Conservation (phyloP, 2,329 filamentous ascomycete species). For the Capronia epimyces region DNA sequence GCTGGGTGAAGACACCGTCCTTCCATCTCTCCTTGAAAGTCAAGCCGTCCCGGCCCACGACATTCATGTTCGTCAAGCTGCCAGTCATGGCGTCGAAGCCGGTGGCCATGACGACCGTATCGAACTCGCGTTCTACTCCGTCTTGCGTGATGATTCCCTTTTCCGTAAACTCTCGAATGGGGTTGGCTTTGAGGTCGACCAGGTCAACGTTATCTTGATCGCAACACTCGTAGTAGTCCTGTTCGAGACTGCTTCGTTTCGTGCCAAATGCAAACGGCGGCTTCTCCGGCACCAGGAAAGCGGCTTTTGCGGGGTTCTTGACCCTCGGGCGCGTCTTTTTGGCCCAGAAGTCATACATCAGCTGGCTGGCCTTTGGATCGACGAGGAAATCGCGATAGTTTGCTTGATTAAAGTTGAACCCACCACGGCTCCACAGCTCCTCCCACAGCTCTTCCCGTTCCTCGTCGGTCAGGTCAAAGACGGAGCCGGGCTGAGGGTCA, state of each 20-base stretch:
- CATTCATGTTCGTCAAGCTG: slow-evolving; percentile 37
- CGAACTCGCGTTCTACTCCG: slow-evolving; percentile 31
- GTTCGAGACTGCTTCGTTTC: slow-evolving; percentile 48
- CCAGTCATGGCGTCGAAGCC: slow-evolving; percentile 42
- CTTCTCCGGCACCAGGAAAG: slow-evolving; percentile 50
- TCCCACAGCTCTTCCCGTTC: slow-evolving; percentile 44
- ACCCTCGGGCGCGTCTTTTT: slow-evolving; percentile 50
- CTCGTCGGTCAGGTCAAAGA: slow-evolving; percentile 6
- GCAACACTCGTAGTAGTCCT: slow-evolving; percentile 48
- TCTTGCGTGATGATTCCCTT: slow-evolving; percentile 12
- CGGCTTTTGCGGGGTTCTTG: slow-evolving; percentile 44
- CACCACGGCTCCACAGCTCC: slow-evolving; percentile 46
- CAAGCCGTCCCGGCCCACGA: slow-evolving; percentile 32
- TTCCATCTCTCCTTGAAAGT: slow-evolving; percentile 36
- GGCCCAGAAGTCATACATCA: slow-evolving; percentile 52
- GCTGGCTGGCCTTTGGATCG: slow-evolving; percentile 45
- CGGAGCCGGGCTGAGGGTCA: slow-evolving; percentile 46
- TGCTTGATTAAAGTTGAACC: slow-evolving; percentile 49
- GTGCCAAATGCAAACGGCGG: slow-evolving; percentile 52
- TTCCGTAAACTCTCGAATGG: slow-evolving; percentile 20
- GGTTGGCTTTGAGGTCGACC: slow-evolving; percentile 40
- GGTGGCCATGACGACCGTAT: slow-evolving; percentile 40
- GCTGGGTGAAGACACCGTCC: slow-evolving; percentile 36
- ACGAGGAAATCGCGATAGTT: slow-evolving; percentile 48
- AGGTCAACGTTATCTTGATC: slow-evolving; percentile 45